Base-by-base conservation (phyloP, 768 basidiomycete species). In the Chiua virens region DNA sequence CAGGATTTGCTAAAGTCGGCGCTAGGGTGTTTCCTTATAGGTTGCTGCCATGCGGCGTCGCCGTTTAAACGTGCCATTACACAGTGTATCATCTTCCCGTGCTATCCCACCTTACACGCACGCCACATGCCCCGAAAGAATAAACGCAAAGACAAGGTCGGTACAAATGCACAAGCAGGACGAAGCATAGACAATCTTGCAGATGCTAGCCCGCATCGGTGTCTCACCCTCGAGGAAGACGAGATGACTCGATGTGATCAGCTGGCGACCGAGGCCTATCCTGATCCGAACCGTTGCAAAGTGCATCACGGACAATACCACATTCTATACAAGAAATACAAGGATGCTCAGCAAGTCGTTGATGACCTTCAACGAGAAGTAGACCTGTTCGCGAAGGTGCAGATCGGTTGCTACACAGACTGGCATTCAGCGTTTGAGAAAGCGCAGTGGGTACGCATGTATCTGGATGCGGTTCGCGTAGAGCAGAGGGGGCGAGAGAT, bases 401-500 rank as follows among this genome's bases (percentile, higher is more conserved):
- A 58, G 15, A 54, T 69, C 13, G 14, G 11, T 22, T 27, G 34
- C 2, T 61, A 55, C 27, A 32, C 38, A 1, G 58, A 62, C 41
- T 52, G 59, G 47, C 34, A 42, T 1, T 32, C 25, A 3, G 53
- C 59, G n/a, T 44, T 60, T 6, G 50, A 65, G 21, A 63, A 67
- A 35, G 55, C 52, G 4, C 57, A 56, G 7, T 56, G 59, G 55
- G 53, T 66, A 35, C 57, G 56, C 28, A 42, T 49, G 30, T 73
- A 72, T 45, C 51, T 71, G 10, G 63, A 69, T 37, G 69, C 66
- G 11, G 66, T 72, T n/a, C 59, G 70, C 2, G 58, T 61, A 0
- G 72, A 73, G 43, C 61, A 59, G 41, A 50, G 54, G 1, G 72
- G 72, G 0, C 52, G 72, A 25, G 55, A 63, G 1, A 59, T 71